Conservation (phyloP, 140 eudicot genomes). For the Stevia rebaudiana region DNA sequence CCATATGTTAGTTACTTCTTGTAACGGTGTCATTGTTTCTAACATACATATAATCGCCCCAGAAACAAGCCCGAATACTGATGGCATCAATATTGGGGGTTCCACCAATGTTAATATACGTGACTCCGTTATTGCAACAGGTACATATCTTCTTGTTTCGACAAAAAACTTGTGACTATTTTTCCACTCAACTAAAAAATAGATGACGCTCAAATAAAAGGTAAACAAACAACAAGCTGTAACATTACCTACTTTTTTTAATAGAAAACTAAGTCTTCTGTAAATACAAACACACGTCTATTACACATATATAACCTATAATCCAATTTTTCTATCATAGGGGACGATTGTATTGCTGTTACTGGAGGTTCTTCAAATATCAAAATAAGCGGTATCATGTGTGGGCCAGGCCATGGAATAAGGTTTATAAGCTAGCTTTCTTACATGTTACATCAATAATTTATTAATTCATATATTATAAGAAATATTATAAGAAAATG, state of each 20-base stretch:
- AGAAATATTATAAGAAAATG: too few species aligned
- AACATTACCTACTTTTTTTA: too few species aligned
- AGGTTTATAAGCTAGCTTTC: constrained; percentile 31
- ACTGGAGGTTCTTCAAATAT: constrained; percentile 60
- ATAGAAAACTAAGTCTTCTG: too few species aligned
- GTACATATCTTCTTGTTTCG: constrained; percentile 24
- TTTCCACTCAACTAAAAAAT: too few species aligned
- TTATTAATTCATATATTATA: not conserved
- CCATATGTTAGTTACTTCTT: constrained; percentile 41
- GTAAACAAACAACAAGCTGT: too few species aligned
- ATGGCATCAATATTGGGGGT: constrained; percentile 50
- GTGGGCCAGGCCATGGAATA: constrained; percentile 82
- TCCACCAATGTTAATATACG: constrained; percentile 41
- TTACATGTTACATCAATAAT: not conserved
- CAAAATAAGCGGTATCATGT: constrained; percentile 42
- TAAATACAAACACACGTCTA: too few species aligned
- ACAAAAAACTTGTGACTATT: too few species aligned
- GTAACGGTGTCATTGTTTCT: constrained; percentile 39
- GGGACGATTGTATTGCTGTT: constrained; percentile 79
- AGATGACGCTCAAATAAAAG: too few species aligned
- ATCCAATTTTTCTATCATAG: constrained; percentile 18
- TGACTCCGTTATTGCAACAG: constrained; percentile 61
- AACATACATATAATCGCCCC: constrained; percentile 54
- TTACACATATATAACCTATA: too few species aligned
- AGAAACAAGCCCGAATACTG: constrained; percentile 66